Base-by-base conservation (phyloP, 1,284 basidiomycete species). In the Pulveroboletus sp. region DNA sequence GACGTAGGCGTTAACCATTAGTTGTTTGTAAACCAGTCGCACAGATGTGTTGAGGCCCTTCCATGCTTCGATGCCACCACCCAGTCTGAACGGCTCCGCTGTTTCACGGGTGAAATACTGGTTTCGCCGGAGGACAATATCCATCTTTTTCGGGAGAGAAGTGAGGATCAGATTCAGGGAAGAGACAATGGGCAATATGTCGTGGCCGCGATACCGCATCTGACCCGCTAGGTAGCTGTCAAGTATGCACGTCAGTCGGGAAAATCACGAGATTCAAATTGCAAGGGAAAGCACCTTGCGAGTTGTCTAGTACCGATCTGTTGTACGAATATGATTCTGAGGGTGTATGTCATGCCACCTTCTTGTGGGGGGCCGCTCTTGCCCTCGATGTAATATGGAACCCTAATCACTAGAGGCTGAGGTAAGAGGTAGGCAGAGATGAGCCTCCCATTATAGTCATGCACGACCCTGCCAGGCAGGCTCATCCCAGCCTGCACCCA, bases 401-500 rank as follows among this genome's bases (percentile, higher is more conserved):
- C 26, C 17, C 2, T 18, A 44, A 52, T 52, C 5, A 25, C 42
- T 25, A 52, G 25, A 10, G 50, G 50, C 8, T 52, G 50, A 18
- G 50, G 42, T 6, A 52, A 47, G 3, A 5, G n/a, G 20, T 8
- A 36, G 14, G 17, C 11, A 14, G 50, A 36, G 26, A 52, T 4
- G 25, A 52, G 50, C 15, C 7, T 48, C 0, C 18, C 2, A 10
- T 10, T 7, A 18, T 18, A 22, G 43, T 52, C 43, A 17, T 52
- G 50, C 6, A 22, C 33, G 17, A 52, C 43, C 5, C 7, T 45
- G 15, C 43, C 33, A 1, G 10, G 38, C 4, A 39, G 38, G 12
- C 20, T 29, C 50, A 52, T 35, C 10, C 50, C 50, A 4, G 50
- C 33, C 17, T 52, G 50, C n/a, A 14, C 26, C 50, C 50, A 52